These are phyloP conservation scores for Fraxinus albicans DNA, from an alignment of 305 asterid species.

Conservation along the genomic window DNA sequence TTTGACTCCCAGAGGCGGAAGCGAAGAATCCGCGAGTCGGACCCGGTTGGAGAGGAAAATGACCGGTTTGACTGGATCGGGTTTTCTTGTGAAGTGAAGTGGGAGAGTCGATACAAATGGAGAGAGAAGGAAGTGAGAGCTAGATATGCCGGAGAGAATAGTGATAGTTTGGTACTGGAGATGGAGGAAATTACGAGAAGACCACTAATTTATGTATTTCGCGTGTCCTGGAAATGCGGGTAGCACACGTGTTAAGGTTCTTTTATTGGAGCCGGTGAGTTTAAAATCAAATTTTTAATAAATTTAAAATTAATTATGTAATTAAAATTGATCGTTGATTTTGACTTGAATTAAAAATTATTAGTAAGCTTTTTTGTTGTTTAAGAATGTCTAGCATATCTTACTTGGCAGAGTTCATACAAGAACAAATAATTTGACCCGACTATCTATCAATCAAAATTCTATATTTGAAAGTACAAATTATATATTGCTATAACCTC, in stretches of 20 bases:
- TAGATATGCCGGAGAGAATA: constrained; percentile 18
- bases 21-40: neutral
- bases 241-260: constrained; percentile 53
- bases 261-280: constrained; percentile 19
- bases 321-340: too few relatives aligned
- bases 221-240: constrained; percentile 47
- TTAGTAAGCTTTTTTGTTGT: neutral
- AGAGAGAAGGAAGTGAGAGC: neutral
- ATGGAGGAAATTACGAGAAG: constrained; percentile 27
- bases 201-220: constrained; percentile 36
- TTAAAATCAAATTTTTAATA: too few relatives aligned
- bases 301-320: too few relatives aligned
- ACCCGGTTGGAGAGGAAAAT: neutral
- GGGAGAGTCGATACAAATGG: neutral
- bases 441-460: too few relatives aligned
- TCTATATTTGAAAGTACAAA: too few relatives aligned
- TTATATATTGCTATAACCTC: too few relatives aligned
- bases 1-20: constrained; percentile 6
- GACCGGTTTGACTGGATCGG: constrained; percentile 24
- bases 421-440: too few relatives aligned
- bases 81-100: constrained; percentile 14
- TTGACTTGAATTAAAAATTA: too few relatives aligned
- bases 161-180: constrained; percentile 28
- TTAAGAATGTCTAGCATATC: neutral
- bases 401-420: neutral